Percentiles rank a stretch among this genome's conserved stretches.
Conservation (phyloP, 148 eudicot species). For the Chenopodium suecicum region DNA sequence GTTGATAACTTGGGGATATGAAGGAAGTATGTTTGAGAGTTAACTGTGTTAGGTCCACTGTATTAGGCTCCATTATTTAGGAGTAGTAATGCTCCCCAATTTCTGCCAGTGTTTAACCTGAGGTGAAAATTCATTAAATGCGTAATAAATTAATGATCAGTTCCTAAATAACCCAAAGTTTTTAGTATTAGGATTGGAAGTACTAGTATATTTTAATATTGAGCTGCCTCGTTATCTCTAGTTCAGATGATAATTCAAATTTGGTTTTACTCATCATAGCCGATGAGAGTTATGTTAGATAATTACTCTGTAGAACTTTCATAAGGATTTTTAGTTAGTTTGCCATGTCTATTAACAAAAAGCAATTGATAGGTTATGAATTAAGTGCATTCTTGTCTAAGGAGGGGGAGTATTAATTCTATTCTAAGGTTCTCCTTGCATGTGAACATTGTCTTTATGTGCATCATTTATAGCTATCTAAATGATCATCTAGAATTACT, state of each 20-base stretch:
- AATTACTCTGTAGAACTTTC: too few relatives aligned
- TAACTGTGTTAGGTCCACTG: not conserved
- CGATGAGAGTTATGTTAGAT: not conserved
- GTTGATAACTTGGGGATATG: not conserved
- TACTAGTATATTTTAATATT: not conserved
- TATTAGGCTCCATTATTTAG: not conserved
- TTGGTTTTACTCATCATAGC: not conserved
- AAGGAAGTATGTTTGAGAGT: not conserved
- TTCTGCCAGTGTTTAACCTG: not conserved
- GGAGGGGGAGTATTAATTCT: not conserved
- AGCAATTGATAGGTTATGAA: not conserved
- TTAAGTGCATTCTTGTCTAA: not conserved
- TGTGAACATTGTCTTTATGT: not conserved
- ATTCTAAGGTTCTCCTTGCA: not conserved
- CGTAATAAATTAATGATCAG: not conserved
- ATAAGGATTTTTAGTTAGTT: not conserved
- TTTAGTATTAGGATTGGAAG: too few relatives aligned
- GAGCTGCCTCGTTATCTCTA: not conserved
- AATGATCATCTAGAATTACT: too few relatives aligned
- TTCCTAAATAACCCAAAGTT: too few relatives aligned
- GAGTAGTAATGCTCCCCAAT: not conserved
- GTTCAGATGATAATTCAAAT: not conserved
- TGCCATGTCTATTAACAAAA: not conserved
- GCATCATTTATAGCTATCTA: not conserved
- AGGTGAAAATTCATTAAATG: not conserved